phyloP scores from a whole-genome alignment of 306 rosid species.

The Gastrolobium villosum region DNA sequence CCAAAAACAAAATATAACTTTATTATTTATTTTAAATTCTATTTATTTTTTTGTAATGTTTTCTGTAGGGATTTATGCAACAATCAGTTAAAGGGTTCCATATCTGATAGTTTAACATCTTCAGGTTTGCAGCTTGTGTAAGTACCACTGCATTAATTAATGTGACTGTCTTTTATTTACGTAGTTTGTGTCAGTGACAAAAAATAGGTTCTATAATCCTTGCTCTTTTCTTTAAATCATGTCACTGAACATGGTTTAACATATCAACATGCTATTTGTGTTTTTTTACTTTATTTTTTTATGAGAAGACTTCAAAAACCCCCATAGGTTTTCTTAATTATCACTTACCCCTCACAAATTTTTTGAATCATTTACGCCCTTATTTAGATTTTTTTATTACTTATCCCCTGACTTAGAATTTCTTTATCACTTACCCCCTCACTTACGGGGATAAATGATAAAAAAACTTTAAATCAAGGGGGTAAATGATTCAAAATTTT shows the following conservation, averaged over 20 bases:
- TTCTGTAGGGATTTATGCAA: constrained; percentile 74
- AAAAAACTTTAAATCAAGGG: too few relatives aligned
- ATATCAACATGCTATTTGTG: too few relatives aligned
- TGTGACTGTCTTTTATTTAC: neutral
- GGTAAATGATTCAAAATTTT: too few relatives aligned
- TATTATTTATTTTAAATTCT: neutral
- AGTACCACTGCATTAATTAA: constrained; percentile 46
- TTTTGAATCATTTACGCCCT: too few relatives aligned
- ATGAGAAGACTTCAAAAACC: too few relatives aligned
- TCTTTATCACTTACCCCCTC: too few relatives aligned
- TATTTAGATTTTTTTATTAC: too few relatives aligned
- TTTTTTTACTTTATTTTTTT: neutral
- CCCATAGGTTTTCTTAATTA: too few relatives aligned
- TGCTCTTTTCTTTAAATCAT: neutral
- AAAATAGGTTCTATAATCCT: neutral
- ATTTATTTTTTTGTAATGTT: neutral
- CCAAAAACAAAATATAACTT: neutral
- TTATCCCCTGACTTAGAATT: too few relatives aligned
- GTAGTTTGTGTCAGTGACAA: neutral
- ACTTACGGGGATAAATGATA: too few relatives aligned
- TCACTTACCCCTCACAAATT: too few relatives aligned
- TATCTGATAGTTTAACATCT: constrained; percentile 69
- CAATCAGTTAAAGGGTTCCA: constrained; percentile 71
- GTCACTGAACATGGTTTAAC: too few relatives aligned
- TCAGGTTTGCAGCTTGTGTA: constrained; percentile 77